A percentile compares a stretch with the other conserved stretches of the same genome.
phyloP scores from a whole-genome alignment of 73 alveolate species.

The Symbiodinium natans region DNA sequence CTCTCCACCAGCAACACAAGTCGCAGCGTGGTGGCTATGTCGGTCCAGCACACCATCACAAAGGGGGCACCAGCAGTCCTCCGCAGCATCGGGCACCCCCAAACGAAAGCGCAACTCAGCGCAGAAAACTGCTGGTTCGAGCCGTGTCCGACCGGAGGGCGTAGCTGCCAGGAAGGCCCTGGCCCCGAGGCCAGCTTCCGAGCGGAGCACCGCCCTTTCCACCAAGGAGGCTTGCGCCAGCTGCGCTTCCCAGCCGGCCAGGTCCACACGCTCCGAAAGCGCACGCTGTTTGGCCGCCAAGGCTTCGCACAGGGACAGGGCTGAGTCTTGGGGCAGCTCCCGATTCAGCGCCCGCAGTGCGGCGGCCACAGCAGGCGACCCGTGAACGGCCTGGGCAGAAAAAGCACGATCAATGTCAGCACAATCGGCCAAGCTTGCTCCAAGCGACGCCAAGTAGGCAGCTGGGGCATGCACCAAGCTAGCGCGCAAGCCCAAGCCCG shows the following conservation, averaged over 20 bases:
- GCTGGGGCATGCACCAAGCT: neutral
- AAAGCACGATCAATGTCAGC: neutral
- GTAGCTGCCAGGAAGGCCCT: conserved; percentile 28
- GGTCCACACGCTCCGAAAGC: neutral
- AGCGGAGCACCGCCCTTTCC: neutral
- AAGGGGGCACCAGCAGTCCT: neutral
- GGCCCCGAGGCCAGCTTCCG: conserved; percentile 23
- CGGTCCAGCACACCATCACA: neutral
- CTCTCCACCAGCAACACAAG: neutral
- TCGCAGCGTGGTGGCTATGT: neutral
- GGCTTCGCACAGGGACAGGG: neutral
- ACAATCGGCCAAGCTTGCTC: neutral
- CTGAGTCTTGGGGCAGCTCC: neutral
- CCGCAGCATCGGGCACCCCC: neutral
- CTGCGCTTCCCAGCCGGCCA: neutral
- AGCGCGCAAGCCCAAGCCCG: neutral
- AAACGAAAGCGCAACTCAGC: neutral
- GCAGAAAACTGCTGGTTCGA: neutral
- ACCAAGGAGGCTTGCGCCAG: neutral
- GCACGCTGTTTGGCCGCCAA: neutral
- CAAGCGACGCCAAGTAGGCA: conserved; percentile 22
- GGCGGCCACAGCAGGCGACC: neutral
- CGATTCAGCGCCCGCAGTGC: neutral
- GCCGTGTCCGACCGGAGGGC: neutral
- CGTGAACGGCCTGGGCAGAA: neutral